phyloP scores from a whole-genome alignment of 495 filamentous ascomycete genomes.

The Penicillium dipodomyicola region DNA sequence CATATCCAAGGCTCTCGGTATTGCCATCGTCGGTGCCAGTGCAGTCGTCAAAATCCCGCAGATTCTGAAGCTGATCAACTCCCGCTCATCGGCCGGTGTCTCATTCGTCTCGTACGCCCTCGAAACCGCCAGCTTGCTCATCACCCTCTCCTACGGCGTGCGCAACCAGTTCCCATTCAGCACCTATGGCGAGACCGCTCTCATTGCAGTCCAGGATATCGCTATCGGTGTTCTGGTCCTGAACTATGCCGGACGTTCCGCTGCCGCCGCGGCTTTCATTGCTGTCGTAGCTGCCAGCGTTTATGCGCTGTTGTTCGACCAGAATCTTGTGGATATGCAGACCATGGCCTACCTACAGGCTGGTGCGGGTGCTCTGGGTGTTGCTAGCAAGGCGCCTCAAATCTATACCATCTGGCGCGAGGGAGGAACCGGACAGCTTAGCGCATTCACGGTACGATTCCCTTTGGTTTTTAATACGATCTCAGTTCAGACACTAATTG shows the following conservation, averaged over 20 bases:
- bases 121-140: constrained; percentile 81
- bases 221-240: constrained; percentile 81
- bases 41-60: constrained; percentile 94
- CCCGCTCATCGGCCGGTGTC: constrained; percentile 75
- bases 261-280: constrained; percentile 68
- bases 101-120: constrained; percentile 88
- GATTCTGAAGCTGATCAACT: constrained; percentile 82
- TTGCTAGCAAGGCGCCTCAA: constrained; percentile 90
- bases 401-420: constrained; percentile 78
- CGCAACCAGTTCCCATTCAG: constrained; percentile 90
- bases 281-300: constrained; percentile 65
- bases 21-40: constrained; percentile 85
- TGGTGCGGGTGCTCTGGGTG: constrained; percentile 74
- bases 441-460: constrained; percentile 83
- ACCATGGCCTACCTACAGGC: constrained; percentile 76
- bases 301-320: constrained; percentile 65
- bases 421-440: constrained; percentile 90
- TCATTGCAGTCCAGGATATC: constrained; percentile 89
- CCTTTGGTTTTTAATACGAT: not conserved
- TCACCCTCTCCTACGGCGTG: constrained; percentile 84
- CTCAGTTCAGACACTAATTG: constrained; percentile 11
- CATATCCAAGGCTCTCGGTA: constrained; percentile 86
- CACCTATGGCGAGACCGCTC: constrained; percentile 90
- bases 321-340: constrained; percentile 63
- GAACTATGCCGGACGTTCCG: constrained; percentile 64